Percentiles rank a stretch among this genome's conserved stretches.
These are phyloP conservation scores for Hypoxylon perforatum DNA, from an alignment of 495 filamentous ascomycete species.

Conservation along the genomic window DNA sequence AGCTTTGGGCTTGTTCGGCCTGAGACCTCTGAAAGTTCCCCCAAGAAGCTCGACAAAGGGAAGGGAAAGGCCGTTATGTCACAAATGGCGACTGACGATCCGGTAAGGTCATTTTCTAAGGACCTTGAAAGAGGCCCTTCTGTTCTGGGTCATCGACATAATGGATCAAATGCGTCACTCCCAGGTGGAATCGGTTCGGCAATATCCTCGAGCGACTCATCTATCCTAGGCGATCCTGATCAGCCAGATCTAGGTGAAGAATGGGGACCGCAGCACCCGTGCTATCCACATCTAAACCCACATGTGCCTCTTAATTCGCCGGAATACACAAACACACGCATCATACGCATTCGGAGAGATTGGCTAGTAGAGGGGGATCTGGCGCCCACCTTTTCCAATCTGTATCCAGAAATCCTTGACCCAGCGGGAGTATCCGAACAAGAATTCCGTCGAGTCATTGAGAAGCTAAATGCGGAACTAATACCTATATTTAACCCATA, in stretches of 20 bases:
- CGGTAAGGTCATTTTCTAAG: conserved; percentile 49
- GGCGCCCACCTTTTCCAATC: conserved; percentile 91
- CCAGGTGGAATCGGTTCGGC: conserved; percentile 60
- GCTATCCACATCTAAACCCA: conserved; percentile 92
- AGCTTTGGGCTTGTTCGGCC: conserved; percentile 50
- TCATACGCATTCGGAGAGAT: conserved; percentile 90
- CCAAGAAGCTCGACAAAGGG: conserved; percentile 54
- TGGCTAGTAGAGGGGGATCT: conserved; percentile 91
- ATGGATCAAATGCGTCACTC: conserved; percentile 52
- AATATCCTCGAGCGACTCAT: conserved; percentile 61
- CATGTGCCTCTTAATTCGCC: conserved; percentile 82
- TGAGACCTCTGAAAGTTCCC: conserved; percentile 25
- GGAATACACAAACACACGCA: conserved; percentile 79
- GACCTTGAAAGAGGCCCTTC: conserved; percentile 64
- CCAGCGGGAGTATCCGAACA: conserved; percentile 80
- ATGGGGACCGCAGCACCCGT: conserved; percentile 92
- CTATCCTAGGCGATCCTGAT: conserved; percentile 64
- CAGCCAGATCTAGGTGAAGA: conserved; percentile 65
- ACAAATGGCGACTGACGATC: conserved; percentile 41
- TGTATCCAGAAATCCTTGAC: conserved; percentile 95
- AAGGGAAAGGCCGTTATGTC: conserved; percentile 60
- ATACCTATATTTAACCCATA: conserved; percentile 79
- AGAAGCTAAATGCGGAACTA: conserved; percentile 78
- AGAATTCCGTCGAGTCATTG: conserved; percentile 83
- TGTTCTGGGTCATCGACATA: conserved; percentile 43